Percentiles rank a stretch among this genome's conserved stretches.
phyloP scores from a whole-genome alignment of 2,329 filamentous ascomycete species.

The Fusarium sp. region DNA sequence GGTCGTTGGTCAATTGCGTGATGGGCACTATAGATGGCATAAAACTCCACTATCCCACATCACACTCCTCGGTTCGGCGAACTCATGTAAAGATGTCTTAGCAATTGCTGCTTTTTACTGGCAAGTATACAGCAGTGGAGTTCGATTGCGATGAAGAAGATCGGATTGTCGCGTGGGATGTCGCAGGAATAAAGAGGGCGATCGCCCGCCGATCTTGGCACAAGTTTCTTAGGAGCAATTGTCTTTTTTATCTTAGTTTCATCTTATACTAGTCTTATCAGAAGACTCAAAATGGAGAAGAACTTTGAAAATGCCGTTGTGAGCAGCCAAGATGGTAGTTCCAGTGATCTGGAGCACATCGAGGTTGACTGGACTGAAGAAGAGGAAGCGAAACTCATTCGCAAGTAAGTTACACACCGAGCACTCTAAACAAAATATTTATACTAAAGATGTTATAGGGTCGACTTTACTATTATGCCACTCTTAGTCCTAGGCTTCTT shows the following conservation, averaged over 20 bases:
- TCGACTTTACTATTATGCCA: conserved; percentile 60
- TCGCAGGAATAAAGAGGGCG: conserved; percentile 1
- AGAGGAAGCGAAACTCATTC: conserved; percentile 46
- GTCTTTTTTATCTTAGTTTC: not conserved
- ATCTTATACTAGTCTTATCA: not conserved
- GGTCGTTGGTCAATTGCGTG: conserved; percentile 28
- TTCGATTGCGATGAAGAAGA: not conserved
- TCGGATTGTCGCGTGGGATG: conserved; percentile 3
- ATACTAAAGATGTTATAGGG: conserved; percentile 45
- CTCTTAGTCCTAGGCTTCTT: conserved; percentile 61
- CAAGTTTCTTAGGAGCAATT: not conserved
- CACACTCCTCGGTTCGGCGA: not conserved
- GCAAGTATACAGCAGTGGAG: not conserved
- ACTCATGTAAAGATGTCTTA: not conserved
- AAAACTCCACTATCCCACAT: conserved; percentile 18
- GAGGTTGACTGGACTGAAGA: conserved; percentile 46
- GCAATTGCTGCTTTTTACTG: not conserved
- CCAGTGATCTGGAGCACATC: conserved; percentile 30
- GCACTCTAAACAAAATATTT: too few species aligned
- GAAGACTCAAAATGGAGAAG: conserved; percentile 31
- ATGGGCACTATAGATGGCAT: conserved; percentile 23
- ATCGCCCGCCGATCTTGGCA: not conserved
- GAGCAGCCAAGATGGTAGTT: conserved; percentile 14
- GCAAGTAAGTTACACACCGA: conserved; percentile 41
- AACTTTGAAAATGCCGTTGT: conserved; percentile 18